Evolutionary conservation across 2,329 filamentous ascomycete genomes (phyloP).

Genomic region (Dothideomycetidae sp.): DNA sequence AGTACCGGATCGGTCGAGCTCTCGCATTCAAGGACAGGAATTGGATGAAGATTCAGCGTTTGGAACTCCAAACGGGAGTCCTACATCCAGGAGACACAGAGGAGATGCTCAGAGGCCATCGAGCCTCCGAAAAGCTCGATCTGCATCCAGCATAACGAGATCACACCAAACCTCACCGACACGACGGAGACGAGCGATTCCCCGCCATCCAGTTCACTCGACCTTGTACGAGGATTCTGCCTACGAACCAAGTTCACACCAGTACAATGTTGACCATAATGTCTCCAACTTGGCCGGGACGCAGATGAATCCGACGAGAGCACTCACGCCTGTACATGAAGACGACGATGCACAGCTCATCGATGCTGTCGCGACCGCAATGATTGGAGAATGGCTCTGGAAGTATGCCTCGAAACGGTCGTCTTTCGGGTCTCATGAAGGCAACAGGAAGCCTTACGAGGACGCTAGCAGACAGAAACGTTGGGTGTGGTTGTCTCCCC

Average conservation of each 20-base stretch:
- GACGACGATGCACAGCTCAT: constrained; percentile 52
- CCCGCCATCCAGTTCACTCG: constrained; percentile 6
- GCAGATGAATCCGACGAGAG: neutral
- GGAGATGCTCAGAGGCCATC: constrained; percentile 3
- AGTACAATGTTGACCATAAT: neutral
- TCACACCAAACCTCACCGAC: constrained; percentile 41
- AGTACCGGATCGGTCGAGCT: constrained; percentile 80
- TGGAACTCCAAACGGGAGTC: constrained; percentile 3
- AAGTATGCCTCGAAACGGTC: constrained; percentile 80
- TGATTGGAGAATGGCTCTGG: constrained; percentile 97
- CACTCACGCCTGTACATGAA: neutral
- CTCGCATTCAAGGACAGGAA: constrained; percentile 50
- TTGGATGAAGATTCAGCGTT: constrained; percentile 4
- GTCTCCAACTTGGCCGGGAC: neutral
- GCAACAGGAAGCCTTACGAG: constrained; percentile 51
- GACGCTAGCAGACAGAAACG: constrained; percentile 69
- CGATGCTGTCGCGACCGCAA: constrained; percentile 92
- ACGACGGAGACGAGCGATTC: constrained; percentile 18
- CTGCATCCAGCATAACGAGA: constrained; percentile 57
- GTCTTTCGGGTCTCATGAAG: constrained; percentile 59
- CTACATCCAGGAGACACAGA: neutral
- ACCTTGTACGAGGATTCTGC: constrained; percentile 9
- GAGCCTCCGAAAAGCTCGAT: constrained; percentile 68
- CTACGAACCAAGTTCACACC: constrained; percentile 5
- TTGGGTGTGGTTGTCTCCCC: constrained; percentile 97